Conservation (phyloP, 139 green algal species). For the Micractinium sp. region DNA sequence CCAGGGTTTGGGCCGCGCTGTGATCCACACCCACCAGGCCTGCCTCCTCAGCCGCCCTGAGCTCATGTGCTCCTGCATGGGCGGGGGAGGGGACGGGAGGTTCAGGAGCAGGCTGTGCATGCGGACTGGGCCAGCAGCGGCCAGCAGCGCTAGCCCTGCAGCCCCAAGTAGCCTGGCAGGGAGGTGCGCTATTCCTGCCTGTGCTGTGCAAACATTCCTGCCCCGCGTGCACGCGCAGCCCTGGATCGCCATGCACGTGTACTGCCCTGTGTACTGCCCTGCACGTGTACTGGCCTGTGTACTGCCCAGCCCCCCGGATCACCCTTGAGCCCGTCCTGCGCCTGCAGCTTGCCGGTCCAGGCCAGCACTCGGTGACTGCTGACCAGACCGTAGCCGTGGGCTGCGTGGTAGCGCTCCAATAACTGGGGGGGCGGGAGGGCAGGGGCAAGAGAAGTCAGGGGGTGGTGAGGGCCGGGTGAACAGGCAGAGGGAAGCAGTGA, state of each 20-base stretch:
- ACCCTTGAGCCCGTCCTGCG: constrained; percentile 39
- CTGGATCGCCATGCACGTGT: neutral
- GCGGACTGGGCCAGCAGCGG: no score
- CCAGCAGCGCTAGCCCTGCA: no score
- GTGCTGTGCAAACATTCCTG: neutral
- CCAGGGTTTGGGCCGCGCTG: neutral
- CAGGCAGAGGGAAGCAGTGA: no score
- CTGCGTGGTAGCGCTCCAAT: constrained; percentile 22
- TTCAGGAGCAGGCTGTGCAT: no score
- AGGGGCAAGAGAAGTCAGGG: neutral
- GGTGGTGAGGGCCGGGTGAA: neutral
- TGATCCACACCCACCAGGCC: neutral
- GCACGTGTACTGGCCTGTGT: no score
- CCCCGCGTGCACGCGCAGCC: neutral
- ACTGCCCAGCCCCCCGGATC: neutral
- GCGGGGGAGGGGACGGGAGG: neutral
- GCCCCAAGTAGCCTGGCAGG: neutral
- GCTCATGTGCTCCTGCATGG: constrained; percentile 3
- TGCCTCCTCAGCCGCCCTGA: neutral
- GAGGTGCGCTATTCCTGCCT: neutral
- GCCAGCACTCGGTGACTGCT: constrained; percentile 28
- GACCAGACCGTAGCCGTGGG: constrained; percentile 28
- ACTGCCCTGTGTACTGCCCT: no score
- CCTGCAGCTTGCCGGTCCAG: constrained; percentile 40
- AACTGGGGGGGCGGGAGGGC: neutral